A percentile compares a stretch with the other conserved stretches of the same genome.
These are phyloP conservation scores for Wickerhamomyces subpelliculosus DNA, from an alignment of 805 yeast species.

Conservation along the genomic window DNA sequence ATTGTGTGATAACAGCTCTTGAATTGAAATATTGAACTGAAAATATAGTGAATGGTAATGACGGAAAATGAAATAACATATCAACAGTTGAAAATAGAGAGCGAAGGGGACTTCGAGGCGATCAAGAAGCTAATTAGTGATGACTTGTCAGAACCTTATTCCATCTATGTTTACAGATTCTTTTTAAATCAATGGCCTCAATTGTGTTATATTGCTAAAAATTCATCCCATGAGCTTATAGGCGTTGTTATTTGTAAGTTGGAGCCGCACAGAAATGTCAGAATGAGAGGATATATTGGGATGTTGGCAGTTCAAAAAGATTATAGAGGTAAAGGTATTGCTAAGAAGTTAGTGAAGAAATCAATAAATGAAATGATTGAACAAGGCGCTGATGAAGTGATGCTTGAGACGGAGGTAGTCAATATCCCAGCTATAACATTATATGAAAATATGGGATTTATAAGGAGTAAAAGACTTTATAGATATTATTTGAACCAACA, in stretches of 20 bases:
- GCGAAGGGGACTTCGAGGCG: constrained; percentile 37
- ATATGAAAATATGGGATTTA: constrained; percentile 72
- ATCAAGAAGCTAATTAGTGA: constrained; percentile 53
- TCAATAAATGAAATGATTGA: constrained; percentile 60
- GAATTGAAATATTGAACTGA: no score
- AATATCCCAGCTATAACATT: constrained; percentile 63
- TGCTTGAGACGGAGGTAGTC: constrained; percentile 84
- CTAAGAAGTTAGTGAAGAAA: constrained; percentile 57
- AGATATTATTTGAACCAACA: constrained; percentile 88
- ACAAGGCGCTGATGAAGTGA: constrained; percentile 78
- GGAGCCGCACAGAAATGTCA: constrained; percentile 65
- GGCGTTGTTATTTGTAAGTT: constrained; percentile 84
- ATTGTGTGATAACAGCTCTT: no score
- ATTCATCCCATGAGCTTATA: constrained; percentile 35
- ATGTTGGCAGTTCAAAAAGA: constrained; percentile 81
- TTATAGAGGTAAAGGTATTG: constrained; percentile 76
- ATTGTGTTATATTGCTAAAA: constrained; percentile 60
- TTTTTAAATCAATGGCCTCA: constrained; percentile 90
- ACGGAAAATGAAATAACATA: constrained; percentile 11
- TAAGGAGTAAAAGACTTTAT: constrained; percentile 67
- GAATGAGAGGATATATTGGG: constrained; percentile 88
- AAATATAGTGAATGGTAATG: background rate
- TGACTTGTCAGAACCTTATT: constrained; percentile 90
- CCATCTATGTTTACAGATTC: constrained; percentile 86
- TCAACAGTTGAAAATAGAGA: constrained; percentile 16